Conservation (phyloP, 371 early-diverging fungal species). For the Catenaria anguillulae region DNA sequence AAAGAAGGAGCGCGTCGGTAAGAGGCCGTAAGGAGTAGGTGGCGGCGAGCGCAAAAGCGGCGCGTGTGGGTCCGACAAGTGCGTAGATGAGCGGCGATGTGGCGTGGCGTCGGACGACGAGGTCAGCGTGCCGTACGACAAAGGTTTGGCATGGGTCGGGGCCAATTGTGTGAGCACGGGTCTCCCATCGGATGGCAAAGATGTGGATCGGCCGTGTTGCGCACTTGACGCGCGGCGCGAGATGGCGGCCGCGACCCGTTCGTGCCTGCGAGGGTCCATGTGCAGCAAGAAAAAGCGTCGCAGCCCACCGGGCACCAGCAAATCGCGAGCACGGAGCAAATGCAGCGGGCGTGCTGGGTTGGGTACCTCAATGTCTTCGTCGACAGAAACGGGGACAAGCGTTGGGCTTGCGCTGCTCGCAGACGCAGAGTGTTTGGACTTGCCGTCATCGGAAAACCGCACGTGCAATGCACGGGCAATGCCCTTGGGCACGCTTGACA, state of each 20-base stretch:
- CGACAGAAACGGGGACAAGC: neutral
- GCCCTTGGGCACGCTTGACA: too few relatives aligned
- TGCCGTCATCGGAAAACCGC: too few relatives aligned
- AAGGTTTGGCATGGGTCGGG: too few relatives aligned
- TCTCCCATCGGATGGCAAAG: too few relatives aligned
- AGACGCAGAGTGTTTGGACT: too few relatives aligned
- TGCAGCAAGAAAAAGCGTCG: conserved; percentile 56
- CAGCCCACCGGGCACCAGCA: conserved; percentile 64
- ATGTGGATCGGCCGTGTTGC: too few relatives aligned
- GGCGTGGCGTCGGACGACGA: too few relatives aligned
- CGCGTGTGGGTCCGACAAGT: too few relatives aligned
- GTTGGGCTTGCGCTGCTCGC: neutral
- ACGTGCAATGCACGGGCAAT: neutral
- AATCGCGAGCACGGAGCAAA: neutral
- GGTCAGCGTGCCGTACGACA: too few relatives aligned
- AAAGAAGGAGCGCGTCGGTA: conserved; percentile 57
- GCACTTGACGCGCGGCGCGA: neutral
- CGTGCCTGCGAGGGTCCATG: conserved; percentile 28
- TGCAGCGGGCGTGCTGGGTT: neutral
- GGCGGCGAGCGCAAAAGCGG: neutral
- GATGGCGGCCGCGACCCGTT: neutral
- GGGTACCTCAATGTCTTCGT: neutral
- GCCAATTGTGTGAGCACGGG: too few relatives aligned
- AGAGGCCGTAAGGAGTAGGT: neutral
- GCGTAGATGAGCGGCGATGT: too few relatives aligned